A percentile compares a stretch with the other conserved stretches of the same genome.
Conservation (phyloP, 257 asterid species). For the Jacaranda mimosifolia region DNA sequence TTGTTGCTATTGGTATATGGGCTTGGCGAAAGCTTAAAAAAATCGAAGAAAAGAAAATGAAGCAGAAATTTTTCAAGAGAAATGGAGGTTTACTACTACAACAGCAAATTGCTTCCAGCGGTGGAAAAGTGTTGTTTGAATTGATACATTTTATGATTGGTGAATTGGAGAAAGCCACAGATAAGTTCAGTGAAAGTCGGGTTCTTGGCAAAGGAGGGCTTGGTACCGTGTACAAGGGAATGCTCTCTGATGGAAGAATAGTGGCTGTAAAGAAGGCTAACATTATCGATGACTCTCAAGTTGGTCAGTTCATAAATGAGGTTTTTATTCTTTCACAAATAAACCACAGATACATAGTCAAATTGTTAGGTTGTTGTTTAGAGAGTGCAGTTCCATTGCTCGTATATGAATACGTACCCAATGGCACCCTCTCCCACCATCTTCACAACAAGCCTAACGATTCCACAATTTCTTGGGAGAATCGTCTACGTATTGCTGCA, state of each 20-base stretch:
- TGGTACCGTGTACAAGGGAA: slow-evolving; percentile 47
- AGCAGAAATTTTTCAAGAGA: neutral
- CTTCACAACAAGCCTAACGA: too few relatives aligned
- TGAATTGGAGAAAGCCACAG: slow-evolving; percentile 50
- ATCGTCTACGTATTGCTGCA: too few relatives aligned
- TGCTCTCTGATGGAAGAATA: slow-evolving; percentile 43
- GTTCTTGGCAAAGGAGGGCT: slow-evolving; percentile 46
- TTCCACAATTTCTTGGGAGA: too few relatives aligned
- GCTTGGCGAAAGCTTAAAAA: neutral
- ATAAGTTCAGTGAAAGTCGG: slow-evolving; percentile 35
- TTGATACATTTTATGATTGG: slow-evolving; percentile 34
- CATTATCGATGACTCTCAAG: slow-evolving; percentile 23
- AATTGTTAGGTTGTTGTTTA: slow-evolving; percentile 38
- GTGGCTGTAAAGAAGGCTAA: slow-evolving; percentile 54
- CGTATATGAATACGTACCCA: too few relatives aligned
- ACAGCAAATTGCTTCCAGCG: neutral
- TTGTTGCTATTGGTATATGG: slow-evolving; percentile 2
- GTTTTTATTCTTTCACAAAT: slow-evolving; percentile 50
- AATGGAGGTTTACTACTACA: slow-evolving; percentile 8
- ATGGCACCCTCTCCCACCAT: too few relatives aligned
- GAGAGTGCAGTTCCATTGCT: slow-evolving; percentile 39
- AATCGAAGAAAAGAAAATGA: slow-evolving; percentile 18
- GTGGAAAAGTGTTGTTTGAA: slow-evolving; percentile 26
- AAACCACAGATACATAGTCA: slow-evolving; percentile 46
- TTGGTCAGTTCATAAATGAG: slow-evolving; percentile 51